Evolutionary conservation across 2,329 filamentous ascomycete genomes (phyloP).

Genomic region (Chaetomiaceae sp.): DNA sequence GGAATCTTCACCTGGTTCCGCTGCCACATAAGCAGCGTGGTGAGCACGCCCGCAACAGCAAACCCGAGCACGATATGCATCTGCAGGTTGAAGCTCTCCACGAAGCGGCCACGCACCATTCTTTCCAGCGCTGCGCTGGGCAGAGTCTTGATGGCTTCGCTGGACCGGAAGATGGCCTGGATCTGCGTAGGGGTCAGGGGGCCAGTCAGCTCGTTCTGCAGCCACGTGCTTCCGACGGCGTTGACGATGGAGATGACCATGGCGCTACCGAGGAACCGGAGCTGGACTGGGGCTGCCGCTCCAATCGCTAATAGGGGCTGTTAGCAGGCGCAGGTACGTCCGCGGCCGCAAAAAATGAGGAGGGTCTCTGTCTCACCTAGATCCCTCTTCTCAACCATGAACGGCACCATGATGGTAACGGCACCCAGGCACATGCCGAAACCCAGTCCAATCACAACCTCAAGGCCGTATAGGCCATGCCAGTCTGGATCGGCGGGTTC

Average conservation of each 20-base stretch:
- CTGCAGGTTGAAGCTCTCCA: not conserved
- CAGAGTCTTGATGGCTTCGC: not conserved
- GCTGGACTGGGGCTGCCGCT: not conserved
- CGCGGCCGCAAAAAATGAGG: too few species aligned
- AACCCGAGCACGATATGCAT: not conserved
- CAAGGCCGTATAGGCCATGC: not conserved
- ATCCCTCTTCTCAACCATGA: not conserved
- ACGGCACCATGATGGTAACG: not conserved
- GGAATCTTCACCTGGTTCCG: not conserved
- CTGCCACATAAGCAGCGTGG: not conserved
- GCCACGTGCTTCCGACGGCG: not conserved
- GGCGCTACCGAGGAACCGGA: not conserved
- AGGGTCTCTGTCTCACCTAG: too few species aligned
- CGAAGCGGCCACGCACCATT: not conserved
- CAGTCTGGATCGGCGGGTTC: not conserved
- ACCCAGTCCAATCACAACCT: not conserved
- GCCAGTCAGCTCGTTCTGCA: not conserved
- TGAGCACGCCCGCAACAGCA: not conserved
- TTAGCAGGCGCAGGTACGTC: not conserved
- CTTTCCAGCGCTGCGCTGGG: not conserved
- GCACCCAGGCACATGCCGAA: not conserved
- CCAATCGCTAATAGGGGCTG: not conserved
- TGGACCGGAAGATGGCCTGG: not conserved
- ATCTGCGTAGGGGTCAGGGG: not conserved
- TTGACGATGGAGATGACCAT: not conserved